Evolutionary conservation across 805 yeast species (phyloP).

Genomic region (Pichia scutulata): DNA sequence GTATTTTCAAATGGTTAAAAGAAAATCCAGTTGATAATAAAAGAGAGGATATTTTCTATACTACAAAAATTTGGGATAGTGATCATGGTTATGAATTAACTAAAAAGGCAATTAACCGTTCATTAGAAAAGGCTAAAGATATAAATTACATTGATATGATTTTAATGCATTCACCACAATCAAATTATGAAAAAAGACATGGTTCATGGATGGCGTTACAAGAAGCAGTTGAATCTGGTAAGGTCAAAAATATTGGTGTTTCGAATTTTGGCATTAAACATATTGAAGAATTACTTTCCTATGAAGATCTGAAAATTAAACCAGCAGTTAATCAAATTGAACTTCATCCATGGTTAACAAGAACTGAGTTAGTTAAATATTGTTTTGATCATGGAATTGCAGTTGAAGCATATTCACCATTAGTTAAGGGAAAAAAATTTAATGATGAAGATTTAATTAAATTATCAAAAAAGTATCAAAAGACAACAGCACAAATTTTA

Average conservation of each 20-base stretch:
- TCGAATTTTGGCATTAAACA: slow-evolving; percentile 54
- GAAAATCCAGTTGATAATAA: slow-evolving; percentile 18
- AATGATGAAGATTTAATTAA: slow-evolving; percentile 33
- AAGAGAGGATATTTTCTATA: slow-evolving; percentile 32
- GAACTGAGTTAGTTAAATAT: slow-evolving; percentile 37
- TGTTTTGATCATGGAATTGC: slow-evolving; percentile 38
- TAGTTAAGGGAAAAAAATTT: slow-evolving; percentile 45
- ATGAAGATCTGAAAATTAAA: slow-evolving; percentile 33
- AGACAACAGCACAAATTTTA: slow-evolving; percentile 49
- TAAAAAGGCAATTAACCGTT: slow-evolving; percentile 33
- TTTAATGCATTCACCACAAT: slow-evolving; percentile 46
- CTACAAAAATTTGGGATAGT: slow-evolving; percentile 29
- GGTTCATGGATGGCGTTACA: slow-evolving; percentile 49
- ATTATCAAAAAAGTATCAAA: slow-evolving; percentile 41
- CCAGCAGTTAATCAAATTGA: slow-evolving; percentile 47
- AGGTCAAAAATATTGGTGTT: slow-evolving; percentile 50
- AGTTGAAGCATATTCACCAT: slow-evolving; percentile 56
- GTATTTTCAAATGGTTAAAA: slow-evolving; percentile 37
- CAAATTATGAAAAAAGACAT: slow-evolving; percentile 29
- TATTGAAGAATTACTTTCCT: slow-evolving; percentile 31
- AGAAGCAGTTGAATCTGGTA: slow-evolving; percentile 43
- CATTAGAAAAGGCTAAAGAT: slow-evolving; percentile 34
- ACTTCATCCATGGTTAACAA: slow-evolving; percentile 40
- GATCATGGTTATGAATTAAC: slow-evolving; percentile 31
- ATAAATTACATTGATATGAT: slow-evolving; percentile 45